Conservation (phyloP, 352 stramenopile genomes). For the Bremia lactucae region DNA sequence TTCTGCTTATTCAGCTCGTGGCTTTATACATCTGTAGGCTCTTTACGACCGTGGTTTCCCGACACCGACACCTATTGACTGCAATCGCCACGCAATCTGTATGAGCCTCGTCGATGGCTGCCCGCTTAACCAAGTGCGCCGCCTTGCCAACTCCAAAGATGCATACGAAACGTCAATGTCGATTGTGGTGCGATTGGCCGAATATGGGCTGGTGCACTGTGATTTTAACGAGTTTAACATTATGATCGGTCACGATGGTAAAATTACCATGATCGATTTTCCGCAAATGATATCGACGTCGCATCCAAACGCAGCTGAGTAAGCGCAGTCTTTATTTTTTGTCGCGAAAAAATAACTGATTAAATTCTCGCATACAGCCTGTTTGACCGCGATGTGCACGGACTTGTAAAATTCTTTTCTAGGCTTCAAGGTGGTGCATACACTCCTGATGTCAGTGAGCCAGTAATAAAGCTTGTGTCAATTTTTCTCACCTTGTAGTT, state of each 20-base stretch:
- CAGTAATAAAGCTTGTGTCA: neutral
- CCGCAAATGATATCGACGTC: constrained; percentile 99
- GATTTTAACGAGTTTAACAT: constrained; percentile 99
- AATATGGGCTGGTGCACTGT: constrained; percentile 98
- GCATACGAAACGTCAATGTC: constrained; percentile 93
- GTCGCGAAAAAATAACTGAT: neutral
- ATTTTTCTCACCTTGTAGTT: constrained; percentile 3
- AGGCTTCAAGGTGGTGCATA: constrained; percentile 73
- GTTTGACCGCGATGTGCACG: constrained; percentile 92
- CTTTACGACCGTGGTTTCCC: constrained; percentile 95
- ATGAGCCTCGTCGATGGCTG: constrained; percentile 95
- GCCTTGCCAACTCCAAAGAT: constrained; percentile 85
- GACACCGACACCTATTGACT: constrained; percentile 94
- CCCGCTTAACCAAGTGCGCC: constrained; percentile 92
- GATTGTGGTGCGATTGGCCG: constrained; percentile 93
- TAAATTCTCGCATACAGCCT: constrained; percentile 31
- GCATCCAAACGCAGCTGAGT: constrained; percentile 97
- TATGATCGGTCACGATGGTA: constrained; percentile 90
- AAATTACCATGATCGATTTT: constrained; percentile 99
- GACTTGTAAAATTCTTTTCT: constrained; percentile 94
- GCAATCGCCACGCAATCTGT: constrained; percentile 96
- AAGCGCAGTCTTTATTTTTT: constrained; percentile 20
- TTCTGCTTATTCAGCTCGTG: neutral
- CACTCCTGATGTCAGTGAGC: constrained; percentile 69
- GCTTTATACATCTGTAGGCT: constrained; percentile 30